A percentile compares a stretch with the other conserved stretches of the same genome.
These are phyloP conservation scores for Atkinsonella texensis DNA, from an alignment of 2,329 filamentous ascomycete species.

Conservation along the genomic window DNA sequence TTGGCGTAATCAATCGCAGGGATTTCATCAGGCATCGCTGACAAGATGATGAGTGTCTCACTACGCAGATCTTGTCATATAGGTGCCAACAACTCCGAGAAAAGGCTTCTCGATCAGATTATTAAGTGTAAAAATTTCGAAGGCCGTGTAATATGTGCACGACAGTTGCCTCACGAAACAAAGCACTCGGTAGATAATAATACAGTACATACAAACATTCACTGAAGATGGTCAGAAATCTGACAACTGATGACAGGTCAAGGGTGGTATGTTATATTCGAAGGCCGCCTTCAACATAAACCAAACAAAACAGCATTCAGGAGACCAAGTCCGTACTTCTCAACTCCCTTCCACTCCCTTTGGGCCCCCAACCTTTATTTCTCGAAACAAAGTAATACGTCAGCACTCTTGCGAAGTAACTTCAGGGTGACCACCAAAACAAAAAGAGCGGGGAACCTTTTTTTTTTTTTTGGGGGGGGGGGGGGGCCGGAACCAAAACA, in stretches of 20 bases:
- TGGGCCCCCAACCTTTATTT: not conserved
- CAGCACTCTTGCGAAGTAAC: not conserved
- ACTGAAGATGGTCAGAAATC: not conserved
- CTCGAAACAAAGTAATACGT: not conserved
- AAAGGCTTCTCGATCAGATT: too few species aligned
- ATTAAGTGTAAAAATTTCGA: too few species aligned
- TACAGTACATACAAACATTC: not conserved
- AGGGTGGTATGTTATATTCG: slow-evolving; percentile 6
- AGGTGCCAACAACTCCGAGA: too few species aligned
- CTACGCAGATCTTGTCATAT: too few species aligned
- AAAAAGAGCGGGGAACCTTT: not conserved
- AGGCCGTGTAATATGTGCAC: not conserved
- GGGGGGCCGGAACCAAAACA: not conserved
- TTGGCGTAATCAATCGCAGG: not conserved
- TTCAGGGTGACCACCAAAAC: not conserved
- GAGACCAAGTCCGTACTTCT: not conserved
- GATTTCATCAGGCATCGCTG: too few species aligned
- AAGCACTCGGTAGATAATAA: not conserved
- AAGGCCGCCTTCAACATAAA: slow-evolving; percentile 4
- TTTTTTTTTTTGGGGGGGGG: too few species aligned
- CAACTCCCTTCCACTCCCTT: not conserved
- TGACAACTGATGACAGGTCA: not conserved
- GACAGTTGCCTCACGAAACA: not conserved
- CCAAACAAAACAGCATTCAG: not conserved
- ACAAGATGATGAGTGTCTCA: too few species aligned